Base-by-base conservation (phyloP, 352 stramenopile genomes). In the Pythium rhizo-oryzae region DNA sequence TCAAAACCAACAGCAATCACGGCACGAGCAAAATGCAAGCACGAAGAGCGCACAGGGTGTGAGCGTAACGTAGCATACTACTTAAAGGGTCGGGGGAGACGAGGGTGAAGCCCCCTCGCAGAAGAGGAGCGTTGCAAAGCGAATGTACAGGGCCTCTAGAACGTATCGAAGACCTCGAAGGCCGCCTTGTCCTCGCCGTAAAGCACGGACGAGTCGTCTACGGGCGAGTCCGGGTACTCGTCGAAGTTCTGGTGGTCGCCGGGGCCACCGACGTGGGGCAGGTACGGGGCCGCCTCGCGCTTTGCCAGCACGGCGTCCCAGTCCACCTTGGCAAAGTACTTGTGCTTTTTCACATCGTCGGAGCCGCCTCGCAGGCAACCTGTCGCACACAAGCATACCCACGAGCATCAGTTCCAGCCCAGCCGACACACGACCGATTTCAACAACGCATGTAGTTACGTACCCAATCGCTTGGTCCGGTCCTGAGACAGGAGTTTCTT, bases 161-260 rank as follows among this genome's bases (percentile, higher is more conserved):
- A 96, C 67, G 91, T 70, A 69, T 96, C 85, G 78, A 96, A 94
- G 65, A 91, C 84, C 62, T 94, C 84, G 58, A 96, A 96, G 8
- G 84, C 83, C 9, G 79, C 83, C 69, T 89, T 84, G 67, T 97
- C 92, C 62, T 96, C 85, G 24, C 86, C 84, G 61, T 84, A 95
- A 43, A 98, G 81, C 60, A 92, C 77, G 51, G 88, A 78, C 39
- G 85, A 87, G 68, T 95, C 82, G 65, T 96, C 90, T 59, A 95
- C 76, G 39, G 92, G 89, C 19, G 87, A 97, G 69, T 98, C 92
- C 3, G 93, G 92, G 74, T 98, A 98, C 71, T 91, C 82, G 71
- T 98, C 93, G 74, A 98, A 98, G 85, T 98, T 94, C 72, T 89
- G 86, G 64, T 97, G 93, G 61, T 98, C 93, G 2, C 85, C 88